phyloP scores from a whole-genome alignment of 768 basidiomycete species.

The Hypsizygus marmoreus region DNA sequence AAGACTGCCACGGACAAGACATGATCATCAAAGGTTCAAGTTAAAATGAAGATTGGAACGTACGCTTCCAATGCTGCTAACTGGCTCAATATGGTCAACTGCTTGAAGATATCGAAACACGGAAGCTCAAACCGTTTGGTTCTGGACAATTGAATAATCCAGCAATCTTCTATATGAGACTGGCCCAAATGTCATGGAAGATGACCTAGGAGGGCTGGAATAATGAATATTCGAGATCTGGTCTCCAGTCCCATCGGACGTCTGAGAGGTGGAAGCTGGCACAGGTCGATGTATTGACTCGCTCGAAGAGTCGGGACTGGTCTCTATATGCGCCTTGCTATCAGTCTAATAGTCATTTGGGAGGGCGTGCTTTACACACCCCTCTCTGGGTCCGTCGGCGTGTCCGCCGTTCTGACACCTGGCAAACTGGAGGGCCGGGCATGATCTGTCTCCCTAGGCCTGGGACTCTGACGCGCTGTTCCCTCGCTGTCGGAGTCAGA shows the following conservation, averaged over 20 bases:
- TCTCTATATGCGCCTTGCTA: too few species aligned
- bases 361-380: too few species aligned
- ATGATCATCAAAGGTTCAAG: background rate
- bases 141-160: constrained; percentile 1
- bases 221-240: constrained; percentile 45
- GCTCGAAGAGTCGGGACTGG: too few species aligned
- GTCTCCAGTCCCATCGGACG: constrained; percentile 2
- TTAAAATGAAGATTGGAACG: constrained; percentile 6
- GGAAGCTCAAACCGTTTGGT: constrained; percentile 8
- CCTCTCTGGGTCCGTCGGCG: too few species aligned
- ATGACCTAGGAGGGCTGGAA: constrained; percentile 36
- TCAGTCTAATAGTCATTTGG: too few species aligned
- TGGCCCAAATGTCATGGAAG: constrained; percentile 31
- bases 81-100: constrained; percentile 16
- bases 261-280: constrained; percentile 1
- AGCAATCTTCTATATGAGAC: constrained; percentile 11
- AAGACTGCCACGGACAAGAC: constrained; percentile 27
- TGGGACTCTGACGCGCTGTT: constrained; percentile 20
- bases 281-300: constrained; percentile 9
- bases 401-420: too few species aligned
- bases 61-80: constrained; percentile 25
- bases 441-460: too few species aligned
- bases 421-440: too few species aligned
- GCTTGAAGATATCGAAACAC: background rate
- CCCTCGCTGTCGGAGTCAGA: constrained; percentile 20